Evolutionary conservation across 345 rosid genomes (phyloP), one percentile per base, ranked within the genome.

Genomic region (Eucalyptus fibrosa): DNA sequence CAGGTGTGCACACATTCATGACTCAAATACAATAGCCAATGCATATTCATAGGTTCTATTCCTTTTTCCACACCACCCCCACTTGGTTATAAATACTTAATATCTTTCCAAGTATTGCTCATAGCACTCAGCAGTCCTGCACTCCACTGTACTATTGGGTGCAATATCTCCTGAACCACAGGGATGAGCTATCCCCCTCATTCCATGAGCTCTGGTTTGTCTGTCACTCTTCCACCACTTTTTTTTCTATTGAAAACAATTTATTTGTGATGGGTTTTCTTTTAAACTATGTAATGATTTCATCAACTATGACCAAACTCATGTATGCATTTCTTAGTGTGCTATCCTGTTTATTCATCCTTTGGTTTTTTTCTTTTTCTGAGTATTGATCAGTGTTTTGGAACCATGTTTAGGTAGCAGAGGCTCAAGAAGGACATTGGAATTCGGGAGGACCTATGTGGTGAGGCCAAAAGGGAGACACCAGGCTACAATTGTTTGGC

Each of bases 401-500:
- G 83, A 77, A 40, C 47, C 47, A 77, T 21, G 85, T 77, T 86
- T 77, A 96, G 97, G 97, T 87, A 94, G 97, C 89, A 91, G 96
- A 94, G 90, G 91, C 88, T 91, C 90, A 72, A 91, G 94, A 89
- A 94, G 97, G 89, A 93, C 97, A 30, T 89, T 94, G 81, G 98
- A 96, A 88, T 96, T 94, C 90, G 97, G 97, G 88, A 95, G 96
- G 92, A 96, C 97, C 37, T 90, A 95, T 91, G 97, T 96, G 69
- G 97, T 95, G 90, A 94, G 95, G 93, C 97, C 97, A 8, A 94
- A 94, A 93, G 97, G 97, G 86, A 95, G 94, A 88, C 97, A 96
- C 88, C 96, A 92, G 91, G 97, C 96, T 44, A 96, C 97, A 88
- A 86, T 95, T 87, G 94, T 96, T 49, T 96, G 97, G 97, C 93